Conservation (phyloP, 2,329 filamentous ascomycete genomes). For the Fusarium domesticum region DNA sequence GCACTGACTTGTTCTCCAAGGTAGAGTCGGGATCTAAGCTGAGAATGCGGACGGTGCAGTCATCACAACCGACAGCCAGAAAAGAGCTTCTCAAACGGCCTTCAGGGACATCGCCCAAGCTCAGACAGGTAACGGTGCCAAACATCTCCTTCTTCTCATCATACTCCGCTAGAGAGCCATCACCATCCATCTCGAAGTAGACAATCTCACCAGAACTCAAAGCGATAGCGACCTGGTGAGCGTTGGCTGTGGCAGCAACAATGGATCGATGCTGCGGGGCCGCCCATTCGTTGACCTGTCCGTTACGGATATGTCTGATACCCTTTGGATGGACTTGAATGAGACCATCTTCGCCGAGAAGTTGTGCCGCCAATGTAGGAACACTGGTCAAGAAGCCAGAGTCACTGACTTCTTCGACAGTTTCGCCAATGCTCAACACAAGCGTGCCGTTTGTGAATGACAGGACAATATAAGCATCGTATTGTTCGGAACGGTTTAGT, state of each 20-base stretch:
- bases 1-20: slow-evolving; percentile 89
- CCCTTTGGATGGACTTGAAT: slow-evolving; percentile 96
- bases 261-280: slow-evolving; percentile 92
- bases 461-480: slow-evolving; percentile 92
- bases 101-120: slow-evolving; percentile 86
- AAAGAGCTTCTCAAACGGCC: slow-evolving; percentile 87
- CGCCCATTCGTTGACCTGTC: slow-evolving; percentile 87
- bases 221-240: slow-evolving; percentile 88
- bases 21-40: slow-evolving; percentile 88
- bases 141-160: slow-evolving; percentile 95
- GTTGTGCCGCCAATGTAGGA: slow-evolving; percentile 86
- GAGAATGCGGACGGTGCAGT: slow-evolving; percentile 90
- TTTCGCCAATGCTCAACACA: slow-evolving; percentile 92
- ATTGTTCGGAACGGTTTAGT: slow-evolving; percentile 74
- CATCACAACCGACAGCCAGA: slow-evolving; percentile 93
- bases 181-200: slow-evolving; percentile 95
- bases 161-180: slow-evolving; percentile 88
- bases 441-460: slow-evolving; percentile 88
- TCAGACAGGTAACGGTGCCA: slow-evolving; percentile 91
- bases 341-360: slow-evolving; percentile 87
- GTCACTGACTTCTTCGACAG: slow-evolving; percentile 91
- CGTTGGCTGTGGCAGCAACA: slow-evolving; percentile 89
- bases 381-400: slow-evolving; percentile 88
- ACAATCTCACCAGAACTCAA: slow-evolving; percentile 95
- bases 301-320: slow-evolving; percentile 80